Percentiles rank a stretch among this genome's conserved stretches.
Evolutionary conservation across 2,329 filamentous ascomycete genomes (phyloP).

Genomic region (Decorospora gaudefroyi): DNA sequence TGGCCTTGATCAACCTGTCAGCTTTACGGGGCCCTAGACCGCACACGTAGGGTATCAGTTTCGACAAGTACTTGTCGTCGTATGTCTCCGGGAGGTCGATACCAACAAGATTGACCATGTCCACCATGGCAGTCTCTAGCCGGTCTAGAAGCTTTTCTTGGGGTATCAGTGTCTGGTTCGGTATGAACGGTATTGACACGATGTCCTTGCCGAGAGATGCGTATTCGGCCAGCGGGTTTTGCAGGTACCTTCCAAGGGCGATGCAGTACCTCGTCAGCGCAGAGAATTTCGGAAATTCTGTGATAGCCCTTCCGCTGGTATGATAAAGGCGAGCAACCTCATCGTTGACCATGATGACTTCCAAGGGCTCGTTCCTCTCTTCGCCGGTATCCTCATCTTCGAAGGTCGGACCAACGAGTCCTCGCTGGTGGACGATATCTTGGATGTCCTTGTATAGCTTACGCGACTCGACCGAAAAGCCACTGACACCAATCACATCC

Average conservation of each 20-base stretch:
- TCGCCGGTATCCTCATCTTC: constrained; percentile 73
- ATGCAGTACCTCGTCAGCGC: constrained; percentile 87
- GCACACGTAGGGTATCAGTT: constrained; percentile 86
- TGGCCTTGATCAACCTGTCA: constrained; percentile 80
- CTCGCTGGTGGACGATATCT: constrained; percentile 75
- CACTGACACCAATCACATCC: constrained; percentile 87
- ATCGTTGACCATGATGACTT: constrained; percentile 91
- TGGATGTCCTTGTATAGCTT: constrained; percentile 81
- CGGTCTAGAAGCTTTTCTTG: constrained; percentile 84
- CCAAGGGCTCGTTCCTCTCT: constrained; percentile 76
- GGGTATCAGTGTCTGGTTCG: constrained; percentile 84
- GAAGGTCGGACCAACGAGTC: constrained; percentile 78
- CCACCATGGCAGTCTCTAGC: constrained; percentile 94
- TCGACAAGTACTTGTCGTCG: constrained; percentile 77
- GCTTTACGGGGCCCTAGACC: constrained; percentile 93
- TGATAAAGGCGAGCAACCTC: constrained; percentile 97
- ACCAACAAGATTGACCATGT: constrained; percentile 96
- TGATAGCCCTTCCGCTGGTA: constrained; percentile 76
- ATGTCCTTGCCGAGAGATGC: constrained; percentile 89
- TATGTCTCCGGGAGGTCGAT: constrained; percentile 95
- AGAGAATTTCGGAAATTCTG: constrained; percentile 79
- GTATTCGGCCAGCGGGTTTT: constrained; percentile 96
- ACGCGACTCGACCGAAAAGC: constrained; percentile 84
- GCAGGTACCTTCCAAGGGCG: constrained; percentile 85
- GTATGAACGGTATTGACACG: constrained; percentile 82